Conservation (phyloP, 768 basidiomycete genomes). For the Tylopilus intermedius region DNA sequence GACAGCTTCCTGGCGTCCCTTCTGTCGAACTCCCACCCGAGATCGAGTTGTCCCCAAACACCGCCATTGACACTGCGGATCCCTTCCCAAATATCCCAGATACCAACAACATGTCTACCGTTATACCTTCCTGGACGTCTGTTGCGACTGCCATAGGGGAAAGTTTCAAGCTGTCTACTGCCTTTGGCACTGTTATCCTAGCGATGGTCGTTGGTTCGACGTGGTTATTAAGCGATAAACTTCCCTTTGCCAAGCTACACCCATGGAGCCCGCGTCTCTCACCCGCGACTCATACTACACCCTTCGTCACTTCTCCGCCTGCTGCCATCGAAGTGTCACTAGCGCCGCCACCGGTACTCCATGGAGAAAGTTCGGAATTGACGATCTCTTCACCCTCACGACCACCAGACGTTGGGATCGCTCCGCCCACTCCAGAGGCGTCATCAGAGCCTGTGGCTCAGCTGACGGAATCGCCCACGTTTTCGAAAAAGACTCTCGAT, state of each 20-base stretch:
- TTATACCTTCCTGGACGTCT: conserved; percentile 15
- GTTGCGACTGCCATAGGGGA: conserved; percentile 11
- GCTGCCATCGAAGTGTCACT: background rate
- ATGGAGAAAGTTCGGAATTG: conserved; percentile 1
- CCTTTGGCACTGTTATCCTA: conserved; percentile 21
- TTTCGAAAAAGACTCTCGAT: conserved; percentile 10
- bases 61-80: conserved; percentile 12
- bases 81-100: conserved; percentile 15
- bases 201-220: conserved; percentile 21
- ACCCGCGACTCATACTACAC: conserved; percentile 1
- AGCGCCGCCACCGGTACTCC: background rate
- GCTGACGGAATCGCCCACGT: conserved; percentile 2
- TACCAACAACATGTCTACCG: conserved; percentile 12
- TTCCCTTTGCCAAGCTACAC: conserved; percentile 11
- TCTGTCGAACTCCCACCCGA: conserved; percentile 31
- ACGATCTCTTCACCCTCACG: background rate
- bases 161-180: conserved; percentile 10
- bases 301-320: background rate
- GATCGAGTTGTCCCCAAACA: conserved; percentile 9
- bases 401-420: background rate
- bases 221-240: conserved; percentile 25
- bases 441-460: conserved; percentile 1
- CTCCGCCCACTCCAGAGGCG: conserved; percentile 1
- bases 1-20: conserved; percentile 59
- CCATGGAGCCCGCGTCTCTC: background rate